phyloP scores from a whole-genome alignment of 108 stramenopile species.

The Cyclotella atomus region DNA sequence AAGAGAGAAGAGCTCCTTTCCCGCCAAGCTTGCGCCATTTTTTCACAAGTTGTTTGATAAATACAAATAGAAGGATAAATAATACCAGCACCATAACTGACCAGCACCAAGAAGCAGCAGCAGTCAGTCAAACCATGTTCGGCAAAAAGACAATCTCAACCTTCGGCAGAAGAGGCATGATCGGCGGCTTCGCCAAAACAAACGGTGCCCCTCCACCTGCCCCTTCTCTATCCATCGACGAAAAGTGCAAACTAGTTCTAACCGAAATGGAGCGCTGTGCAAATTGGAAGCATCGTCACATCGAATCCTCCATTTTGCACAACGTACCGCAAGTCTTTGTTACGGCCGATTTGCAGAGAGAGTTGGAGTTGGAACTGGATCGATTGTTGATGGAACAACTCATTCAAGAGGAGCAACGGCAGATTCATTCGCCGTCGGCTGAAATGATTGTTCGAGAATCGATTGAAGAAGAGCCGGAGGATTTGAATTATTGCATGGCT shows the following conservation, averaged over 20 bases:
- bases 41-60: too few species aligned
- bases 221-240: not conserved
- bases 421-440: not conserved
- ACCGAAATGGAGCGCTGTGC: conserved; percentile 17
- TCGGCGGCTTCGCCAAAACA: conserved; percentile 9
- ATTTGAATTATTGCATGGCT: conserved; percentile 1
- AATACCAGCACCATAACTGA: too few species aligned
- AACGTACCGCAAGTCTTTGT: conserved; percentile 24
- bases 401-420: not conserved
- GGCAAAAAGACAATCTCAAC: not conserved
- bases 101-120: too few species aligned
- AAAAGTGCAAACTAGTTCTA: conserved; percentile 12
- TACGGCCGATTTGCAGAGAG: conserved; percentile 1
- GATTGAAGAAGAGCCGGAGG: not conserved
- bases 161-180: not conserved
- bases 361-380: conserved; percentile 32
- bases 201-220: not conserved
- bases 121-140: too few species aligned
- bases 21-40: too few species aligned
- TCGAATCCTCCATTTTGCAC: conserved; percentile 29
- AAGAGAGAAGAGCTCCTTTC: too few species aligned
- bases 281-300: conserved; percentile 1
- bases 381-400: conserved; percentile 21
- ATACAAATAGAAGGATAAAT: too few species aligned
- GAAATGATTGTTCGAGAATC: not conserved